Evolutionary conservation across 768 basidiomycete species (phyloP), one percentile per base, ranked within the genome.

Genomic region (Russula vinacea): DNA sequence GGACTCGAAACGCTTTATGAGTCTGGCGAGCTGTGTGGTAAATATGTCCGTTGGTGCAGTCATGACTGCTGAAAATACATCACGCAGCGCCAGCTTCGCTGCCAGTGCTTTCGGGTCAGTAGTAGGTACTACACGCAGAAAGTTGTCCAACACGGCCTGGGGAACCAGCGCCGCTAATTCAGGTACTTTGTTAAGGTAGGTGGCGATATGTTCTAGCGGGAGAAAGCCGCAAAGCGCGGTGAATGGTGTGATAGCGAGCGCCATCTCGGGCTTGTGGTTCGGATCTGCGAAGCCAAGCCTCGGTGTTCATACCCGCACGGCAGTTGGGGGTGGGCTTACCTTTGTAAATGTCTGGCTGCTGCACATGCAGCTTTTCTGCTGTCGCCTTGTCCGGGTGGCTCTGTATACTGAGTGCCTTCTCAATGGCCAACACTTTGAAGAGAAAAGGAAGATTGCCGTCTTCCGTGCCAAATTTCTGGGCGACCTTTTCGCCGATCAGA

Each of bases 241-340:
- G 79, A 98, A 98, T 16, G 87, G 84, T 0, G 95, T 95, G 64
- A 99, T 76, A 0, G 97, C 97, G 42, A 99, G 81, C n/a, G 95
- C 94, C 92, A 99, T 96, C 74, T 99, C 97, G 2, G 97, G 97
- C 76, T 99, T 99, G 71, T 99, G 97, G 73, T 98, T 98, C 6
- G 86, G 84, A 74, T 99, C 97, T 92, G 66, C 44, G 42, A 11
- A 45, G 45, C 40, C 19, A 47, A 37, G 14, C 39, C n/a, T 40
- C 17, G 57, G 66, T 72, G 26, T 68, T 62, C 67, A 39, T 50
- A 51, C 16, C 14, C 39, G 22, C 24, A 62, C 14, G 35, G 32
- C 35, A 33, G 14, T 14, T 14, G 11, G 39, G 35, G 39, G 13
- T 44, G 9, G 4, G 72, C 81, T 62, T 70, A 90, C 94, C 95